A percentile compares a stretch with the other conserved stretches of the same genome.
Evolutionary conservation across 352 stramenopile species (phyloP).

Genomic region (Phytophthora tubulina): DNA sequence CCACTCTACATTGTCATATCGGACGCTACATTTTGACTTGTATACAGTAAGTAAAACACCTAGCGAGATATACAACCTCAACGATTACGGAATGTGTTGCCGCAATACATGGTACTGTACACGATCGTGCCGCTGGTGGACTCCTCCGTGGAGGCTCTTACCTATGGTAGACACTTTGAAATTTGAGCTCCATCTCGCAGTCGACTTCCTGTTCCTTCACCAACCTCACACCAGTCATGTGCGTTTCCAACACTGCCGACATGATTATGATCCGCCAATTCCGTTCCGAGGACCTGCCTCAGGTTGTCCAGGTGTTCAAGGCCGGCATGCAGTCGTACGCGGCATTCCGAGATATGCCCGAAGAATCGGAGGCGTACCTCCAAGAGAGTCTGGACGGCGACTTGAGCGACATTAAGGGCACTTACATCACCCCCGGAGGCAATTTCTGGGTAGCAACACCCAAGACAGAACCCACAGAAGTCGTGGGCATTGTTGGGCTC

Average conservation of each 20-base stretch:
- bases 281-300: constrained; percentile 31
- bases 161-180: background rate
- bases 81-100: background rate
- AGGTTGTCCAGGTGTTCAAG: constrained; percentile 44
- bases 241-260: background rate
- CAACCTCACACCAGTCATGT: constrained; percentile 1
- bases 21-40: background rate
- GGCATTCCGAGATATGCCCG: constrained; percentile 15
- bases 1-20: constrained; percentile 10
- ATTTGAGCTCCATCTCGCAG: background rate
- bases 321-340: constrained; percentile 41
- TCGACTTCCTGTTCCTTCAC: background rate
- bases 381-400: constrained; percentile 38
- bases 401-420: constrained; percentile 46
- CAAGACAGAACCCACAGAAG: constrained; percentile 17
- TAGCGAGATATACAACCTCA: background rate
- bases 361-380: constrained; percentile 35
- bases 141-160: background rate
- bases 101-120: background rate
- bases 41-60: background rate
- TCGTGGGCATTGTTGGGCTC: constrained; percentile 45
- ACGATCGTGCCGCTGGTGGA: too few species aligned
- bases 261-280: constrained; percentile 39
- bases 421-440: constrained; percentile 48
- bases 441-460: constrained; percentile 62